These are phyloP conservation scores for Didymosphaeria variabile DNA, from an alignment of 2,329 filamentous ascomycete species.

Conservation along the genomic window DNA sequence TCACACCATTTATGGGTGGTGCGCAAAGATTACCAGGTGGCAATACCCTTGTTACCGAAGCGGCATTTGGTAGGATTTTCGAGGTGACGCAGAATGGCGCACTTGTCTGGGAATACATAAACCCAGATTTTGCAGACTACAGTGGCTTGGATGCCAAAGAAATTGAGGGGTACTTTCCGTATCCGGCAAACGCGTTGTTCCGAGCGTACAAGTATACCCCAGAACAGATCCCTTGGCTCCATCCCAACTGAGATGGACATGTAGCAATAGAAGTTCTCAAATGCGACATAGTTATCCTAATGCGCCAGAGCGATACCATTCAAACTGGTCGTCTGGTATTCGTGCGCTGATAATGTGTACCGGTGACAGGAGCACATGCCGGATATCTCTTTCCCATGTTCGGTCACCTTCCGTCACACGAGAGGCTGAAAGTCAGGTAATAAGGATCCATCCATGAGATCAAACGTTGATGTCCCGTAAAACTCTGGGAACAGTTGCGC, in stretches of 20 bases:
- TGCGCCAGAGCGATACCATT: too few species aligned
- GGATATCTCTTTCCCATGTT: not conserved
- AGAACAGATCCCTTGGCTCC: conserved; percentile 53
- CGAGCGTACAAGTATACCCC: conserved; percentile 55
- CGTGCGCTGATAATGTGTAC: too few species aligned
- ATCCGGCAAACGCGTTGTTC: conserved; percentile 56
- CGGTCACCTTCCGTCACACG: conserved; percentile 4
- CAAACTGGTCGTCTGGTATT: too few species aligned
- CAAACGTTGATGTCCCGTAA: conserved; percentile 25
- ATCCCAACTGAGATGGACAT: conserved; percentile 14
- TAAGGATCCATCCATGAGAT: conserved; percentile 23
- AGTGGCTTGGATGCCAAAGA: conserved; percentile 42
- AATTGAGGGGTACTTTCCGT: conserved; percentile 52
- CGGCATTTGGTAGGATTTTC: conserved; percentile 55
- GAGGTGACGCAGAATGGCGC: conserved; percentile 55
- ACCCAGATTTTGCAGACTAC: conserved; percentile 54
- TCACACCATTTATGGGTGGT: conserved; percentile 59
- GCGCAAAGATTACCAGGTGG: conserved; percentile 54
- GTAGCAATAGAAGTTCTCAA: not conserved
- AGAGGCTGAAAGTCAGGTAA: conserved; percentile 29
- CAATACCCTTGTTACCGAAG: conserved; percentile 57
- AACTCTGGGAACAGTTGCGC: conserved; percentile 31
- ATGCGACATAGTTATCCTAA: not conserved
- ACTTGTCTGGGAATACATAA: conserved; percentile 57
- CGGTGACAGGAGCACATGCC: too few species aligned